These are phyloP conservation scores for Beauveria sp. DNA, from an alignment of 2,329 filamentous ascomycete species.

Conservation along the genomic window DNA sequence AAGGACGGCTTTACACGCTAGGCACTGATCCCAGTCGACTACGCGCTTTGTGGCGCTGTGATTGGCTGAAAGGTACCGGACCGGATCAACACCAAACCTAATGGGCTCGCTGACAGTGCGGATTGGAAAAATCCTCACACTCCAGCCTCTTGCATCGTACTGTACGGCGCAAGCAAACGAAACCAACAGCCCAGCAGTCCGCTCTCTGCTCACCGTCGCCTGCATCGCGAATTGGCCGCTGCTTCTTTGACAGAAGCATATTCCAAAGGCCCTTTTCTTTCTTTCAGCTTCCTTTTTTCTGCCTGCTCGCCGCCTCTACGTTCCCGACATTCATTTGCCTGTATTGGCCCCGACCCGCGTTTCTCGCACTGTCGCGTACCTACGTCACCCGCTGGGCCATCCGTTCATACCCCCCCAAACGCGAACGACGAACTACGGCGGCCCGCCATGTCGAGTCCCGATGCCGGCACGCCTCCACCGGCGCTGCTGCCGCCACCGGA, in stretches of 20 bases:
- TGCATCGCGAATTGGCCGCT: conserved; percentile 2
- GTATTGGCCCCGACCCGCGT: neutral
- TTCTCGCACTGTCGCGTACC: conserved; percentile 11
- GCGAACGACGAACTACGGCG: conserved; percentile 15
- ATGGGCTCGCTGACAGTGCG: conserved; percentile 31
- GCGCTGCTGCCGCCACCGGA: conserved; percentile 49
- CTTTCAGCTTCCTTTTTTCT: neutral
- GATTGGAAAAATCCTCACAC: conserved; percentile 35
- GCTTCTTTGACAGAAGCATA: neutral
- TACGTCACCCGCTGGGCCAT: conserved; percentile 6
- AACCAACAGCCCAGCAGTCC: conserved; percentile 18
- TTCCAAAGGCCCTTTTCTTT: neutral
- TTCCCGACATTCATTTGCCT: neutral
- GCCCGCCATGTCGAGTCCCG: conserved; percentile 11
- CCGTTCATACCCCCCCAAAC: conserved; percentile 19
- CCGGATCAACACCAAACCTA: conserved; percentile 34
- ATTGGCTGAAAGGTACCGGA: conserved; percentile 24
- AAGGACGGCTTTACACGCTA: conserved; percentile 2
- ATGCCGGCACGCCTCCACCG: conserved; percentile 35
- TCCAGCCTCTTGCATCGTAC: conserved; percentile 25
- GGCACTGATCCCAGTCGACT: neutral
- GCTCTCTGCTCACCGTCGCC: conserved; percentile 10
- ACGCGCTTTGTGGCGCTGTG: conserved; percentile 14
- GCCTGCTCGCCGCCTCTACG: neutral
- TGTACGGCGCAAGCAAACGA: conserved; percentile 7